Conservation (phyloP, 2,329 filamentous ascomycete species). For the Penicillium sp. region DNA sequence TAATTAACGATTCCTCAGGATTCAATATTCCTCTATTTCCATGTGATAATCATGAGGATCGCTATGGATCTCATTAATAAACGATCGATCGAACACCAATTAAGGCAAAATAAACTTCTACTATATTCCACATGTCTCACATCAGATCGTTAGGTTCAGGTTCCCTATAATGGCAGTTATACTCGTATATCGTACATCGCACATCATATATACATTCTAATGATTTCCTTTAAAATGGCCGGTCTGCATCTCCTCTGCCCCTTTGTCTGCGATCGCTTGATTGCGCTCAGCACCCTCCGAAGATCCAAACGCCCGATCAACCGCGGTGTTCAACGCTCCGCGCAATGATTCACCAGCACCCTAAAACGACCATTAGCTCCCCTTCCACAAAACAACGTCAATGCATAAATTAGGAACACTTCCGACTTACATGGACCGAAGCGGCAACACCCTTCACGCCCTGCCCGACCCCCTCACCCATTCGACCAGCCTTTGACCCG, state of each 20-base stretch:
- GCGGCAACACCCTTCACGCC: constrained; percentile 32
- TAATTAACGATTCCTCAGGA: neutral
- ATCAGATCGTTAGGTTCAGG: neutral
- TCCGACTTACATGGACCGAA: constrained; percentile 37
- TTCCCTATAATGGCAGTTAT: too few species aligned
- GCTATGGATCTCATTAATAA: too few species aligned
- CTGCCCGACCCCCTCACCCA: constrained; percentile 23
- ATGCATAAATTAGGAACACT: neutral
- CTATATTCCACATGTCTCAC: neutral
- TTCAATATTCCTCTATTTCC: too few species aligned
- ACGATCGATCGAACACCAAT: too few species aligned
- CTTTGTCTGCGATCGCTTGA: constrained; percentile 36
- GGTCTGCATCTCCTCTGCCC: constrained; percentile 35
- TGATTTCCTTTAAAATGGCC: constrained; percentile 24
- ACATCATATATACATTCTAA: neutral
- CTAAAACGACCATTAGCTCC: constrained; percentile 19
- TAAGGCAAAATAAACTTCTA: too few species aligned
- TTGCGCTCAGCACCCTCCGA: constrained; percentile 38
- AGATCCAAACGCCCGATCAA: constrained; percentile 42
- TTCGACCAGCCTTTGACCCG: constrained; percentile 7
- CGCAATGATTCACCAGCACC: constrained; percentile 44
- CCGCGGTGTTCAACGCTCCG: constrained; percentile 37
- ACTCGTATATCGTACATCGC: neutral
- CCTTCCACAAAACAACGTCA: neutral
- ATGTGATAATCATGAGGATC: too few species aligned